These are phyloP conservation scores for Pseudoscleropodium purum DNA, from an alignment of 225 moss, liverwort and hornwort genomes.

Conservation along the genomic window DNA sequence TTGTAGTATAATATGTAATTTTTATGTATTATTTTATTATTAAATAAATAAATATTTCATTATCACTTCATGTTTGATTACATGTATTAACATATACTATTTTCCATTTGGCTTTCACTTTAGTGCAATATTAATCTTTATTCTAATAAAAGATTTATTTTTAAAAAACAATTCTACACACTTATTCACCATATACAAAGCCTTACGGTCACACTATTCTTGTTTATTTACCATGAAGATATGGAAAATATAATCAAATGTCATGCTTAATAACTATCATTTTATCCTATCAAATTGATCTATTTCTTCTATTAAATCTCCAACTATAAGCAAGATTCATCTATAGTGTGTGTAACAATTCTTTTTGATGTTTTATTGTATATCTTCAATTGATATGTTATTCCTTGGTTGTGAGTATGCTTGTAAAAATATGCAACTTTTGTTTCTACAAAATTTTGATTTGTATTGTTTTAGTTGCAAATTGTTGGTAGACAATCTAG, in stretches of 20 bases:
- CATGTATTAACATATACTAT: no score
- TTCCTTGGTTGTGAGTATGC: background rate
- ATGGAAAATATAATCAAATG: background rate
- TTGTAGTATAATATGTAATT: no score
- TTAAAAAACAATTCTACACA: no score
- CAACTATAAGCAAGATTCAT: background rate
- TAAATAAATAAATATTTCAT: no score
- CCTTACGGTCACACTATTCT: no score
- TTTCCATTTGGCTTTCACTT: no score
- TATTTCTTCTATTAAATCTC: no score
- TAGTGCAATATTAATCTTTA: no score
- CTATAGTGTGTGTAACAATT: fast-evolving
- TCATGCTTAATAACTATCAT: background rate
- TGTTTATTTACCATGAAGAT: background rate
- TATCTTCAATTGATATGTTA: background rate
- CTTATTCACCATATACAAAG: no score
- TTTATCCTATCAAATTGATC: background rate
- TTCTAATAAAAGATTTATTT: no score
- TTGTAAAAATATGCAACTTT: background rate
- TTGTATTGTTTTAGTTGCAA: background rate
- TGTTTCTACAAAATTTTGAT: background rate
- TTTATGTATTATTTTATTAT: no score
- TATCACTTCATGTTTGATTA: no score
- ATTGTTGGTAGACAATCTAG: background rate
- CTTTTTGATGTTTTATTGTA: background rate